Evolutionary conservation across 2,329 filamentous ascomycete species (phyloP).

Genomic region (Aspergillus tubingensis): DNA sequence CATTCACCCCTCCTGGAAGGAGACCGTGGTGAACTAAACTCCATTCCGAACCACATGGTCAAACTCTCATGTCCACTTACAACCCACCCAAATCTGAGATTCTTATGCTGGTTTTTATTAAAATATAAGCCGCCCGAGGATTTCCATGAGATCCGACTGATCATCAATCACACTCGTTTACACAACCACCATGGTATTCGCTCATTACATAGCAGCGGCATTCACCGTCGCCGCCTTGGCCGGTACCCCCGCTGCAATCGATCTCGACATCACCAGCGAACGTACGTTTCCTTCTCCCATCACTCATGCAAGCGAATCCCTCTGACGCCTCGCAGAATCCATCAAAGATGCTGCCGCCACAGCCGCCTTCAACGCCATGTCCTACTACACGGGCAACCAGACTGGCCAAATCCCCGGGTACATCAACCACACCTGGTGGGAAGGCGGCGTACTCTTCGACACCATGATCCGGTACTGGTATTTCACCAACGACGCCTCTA

Average conservation of each 20-base stretch:
- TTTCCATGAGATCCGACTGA: too few species aligned
- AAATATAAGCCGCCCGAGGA: not conserved
- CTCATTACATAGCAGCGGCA: not conserved
- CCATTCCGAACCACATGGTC: not conserved
- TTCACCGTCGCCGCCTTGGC: not conserved
- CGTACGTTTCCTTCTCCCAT: not conserved
- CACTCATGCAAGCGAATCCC: not conserved
- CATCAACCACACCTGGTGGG: conserved; percentile 60
- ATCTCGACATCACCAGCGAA: conserved; percentile 3
- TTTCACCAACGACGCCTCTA: conserved; percentile 70
- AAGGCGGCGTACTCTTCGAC: conserved; percentile 66
- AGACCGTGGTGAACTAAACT: not conserved
- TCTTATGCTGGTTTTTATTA: not conserved
- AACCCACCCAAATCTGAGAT: too few species aligned
- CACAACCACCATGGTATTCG: not conserved
- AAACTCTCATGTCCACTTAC: not conserved
- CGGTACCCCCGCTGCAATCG: not conserved
- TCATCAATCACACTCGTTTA: not conserved
- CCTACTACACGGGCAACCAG: conserved; percentile 51
- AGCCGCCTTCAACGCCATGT: conserved; percentile 47
- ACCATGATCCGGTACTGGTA: conserved; percentile 79
- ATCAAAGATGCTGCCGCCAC: conserved; percentile 46
- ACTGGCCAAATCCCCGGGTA: conserved; percentile 49
- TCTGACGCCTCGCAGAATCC: conserved; percentile 26
- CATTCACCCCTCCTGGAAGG: not conserved